Evolutionary conservation across 305 asterid genomes (phyloP), one percentile per base, ranked within the genome.

Genomic region (Andrographis paniculata): DNA sequence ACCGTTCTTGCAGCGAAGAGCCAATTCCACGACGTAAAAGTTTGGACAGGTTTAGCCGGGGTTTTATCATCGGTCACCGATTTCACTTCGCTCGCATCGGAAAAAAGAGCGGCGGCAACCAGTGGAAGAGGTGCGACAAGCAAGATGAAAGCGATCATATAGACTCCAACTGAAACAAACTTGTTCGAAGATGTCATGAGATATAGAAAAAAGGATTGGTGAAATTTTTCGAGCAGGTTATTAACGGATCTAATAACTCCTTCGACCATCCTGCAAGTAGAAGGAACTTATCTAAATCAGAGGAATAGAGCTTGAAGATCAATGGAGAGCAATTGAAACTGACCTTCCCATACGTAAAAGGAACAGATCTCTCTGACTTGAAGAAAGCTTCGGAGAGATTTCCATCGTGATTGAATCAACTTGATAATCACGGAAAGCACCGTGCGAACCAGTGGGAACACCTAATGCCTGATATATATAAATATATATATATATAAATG

Each of bases 161-260:
- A 91, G 17, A 86, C 87, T 63, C 96, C 96, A 54, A 86, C 95
- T 5, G 96, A 91, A 17, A 84, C 80, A 53, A 91, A 91, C 66
- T 76, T 75, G 71, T 65, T 72, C 0, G 99, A 78, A 18, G 94
- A 83, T 0, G 89, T 83, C 70, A 91, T 40, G 55, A 91, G 96
- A 65, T 91, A 83, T 5, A 91, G 80, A 55, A 91, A 91, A 70
- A 78, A 87, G 24, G 99, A 91, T 48, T 87, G 99, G 69, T 91
- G 99, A 61, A 91, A 91, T 71, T 87, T 91, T 82, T 91, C 99
- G 1, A 91, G 96, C 49, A 91, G 94, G 71, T 91, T 91, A 70
- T 91, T 91, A 42, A 83, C 86, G 4, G 94, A 83, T 12, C 93
- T 74, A 33, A 87, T 53, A 55, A 83, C 84, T 62, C 85, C 89